Evolutionary conservation across 306 rosid genomes (phyloP).

Genomic region (Cucurbita argyrosperma): DNA sequence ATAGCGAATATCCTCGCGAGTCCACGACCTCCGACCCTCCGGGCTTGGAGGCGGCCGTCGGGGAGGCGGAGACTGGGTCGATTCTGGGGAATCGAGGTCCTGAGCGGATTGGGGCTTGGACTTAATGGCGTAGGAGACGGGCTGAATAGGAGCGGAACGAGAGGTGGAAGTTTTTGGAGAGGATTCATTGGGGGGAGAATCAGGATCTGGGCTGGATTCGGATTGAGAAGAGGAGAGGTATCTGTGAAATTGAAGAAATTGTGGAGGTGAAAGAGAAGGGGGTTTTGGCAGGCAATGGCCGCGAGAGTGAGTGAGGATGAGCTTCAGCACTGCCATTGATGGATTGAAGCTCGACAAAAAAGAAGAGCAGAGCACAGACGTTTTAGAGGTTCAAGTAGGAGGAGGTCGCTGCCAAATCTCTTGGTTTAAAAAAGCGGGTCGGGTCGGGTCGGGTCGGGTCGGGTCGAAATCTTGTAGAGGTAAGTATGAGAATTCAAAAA

Average conservation of each 20-base stretch:
- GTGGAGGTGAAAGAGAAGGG: conserved; percentile 15
- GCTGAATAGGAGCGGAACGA: conserved; percentile 31
- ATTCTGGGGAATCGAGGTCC: conserved; percentile 12
- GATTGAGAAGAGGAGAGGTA: conserved; percentile 26
- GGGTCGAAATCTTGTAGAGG: too few species aligned
- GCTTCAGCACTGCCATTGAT: conserved; percentile 59
- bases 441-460: not conserved
- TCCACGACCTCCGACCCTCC: conserved; percentile 30
- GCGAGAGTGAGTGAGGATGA: conserved; percentile 56
- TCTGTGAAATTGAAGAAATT: conserved; percentile 23
- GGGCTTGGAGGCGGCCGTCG: conserved; percentile 9
- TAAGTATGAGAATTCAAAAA: too few species aligned
- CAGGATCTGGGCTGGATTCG: conserved; percentile 22
- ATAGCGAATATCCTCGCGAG: conserved; percentile 61
- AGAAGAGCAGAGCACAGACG: not conserved
- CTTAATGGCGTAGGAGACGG: conserved; percentile 58
- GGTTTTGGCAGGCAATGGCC: conserved; percentile 38
- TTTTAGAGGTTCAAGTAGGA: conserved; percentile 2
- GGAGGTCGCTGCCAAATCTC: not conserved
- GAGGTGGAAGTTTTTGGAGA: conserved; percentile 8
- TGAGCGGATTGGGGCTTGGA: conserved; percentile 31
- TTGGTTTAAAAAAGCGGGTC: not conserved
- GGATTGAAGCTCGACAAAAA: not conserved
- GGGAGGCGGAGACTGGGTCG: conserved; percentile 9
- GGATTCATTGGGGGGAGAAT: conserved; percentile 12